phyloP scores from a whole-genome alignment of 257 asterid genomes.

The Salvia miltiorrhiza region DNA sequence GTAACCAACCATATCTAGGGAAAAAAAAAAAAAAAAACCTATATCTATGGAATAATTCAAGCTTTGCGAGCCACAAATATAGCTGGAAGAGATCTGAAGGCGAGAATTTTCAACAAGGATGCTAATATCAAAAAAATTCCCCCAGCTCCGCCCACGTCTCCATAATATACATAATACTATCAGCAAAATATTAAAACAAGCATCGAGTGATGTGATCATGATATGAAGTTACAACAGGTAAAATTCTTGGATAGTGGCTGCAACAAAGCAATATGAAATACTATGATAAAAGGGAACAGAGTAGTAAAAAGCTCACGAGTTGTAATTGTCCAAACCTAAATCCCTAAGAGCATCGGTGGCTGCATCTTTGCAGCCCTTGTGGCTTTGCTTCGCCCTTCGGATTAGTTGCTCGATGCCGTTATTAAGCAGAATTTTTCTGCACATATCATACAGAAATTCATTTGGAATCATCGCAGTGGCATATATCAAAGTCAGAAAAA shows the following conservation, averaged over 20 bases:
- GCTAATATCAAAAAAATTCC: too few species aligned
- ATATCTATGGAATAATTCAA: too few species aligned
- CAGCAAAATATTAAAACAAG: neutral
- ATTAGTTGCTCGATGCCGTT: constrained; percentile 74
- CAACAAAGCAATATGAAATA: neutral
- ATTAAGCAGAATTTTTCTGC: constrained; percentile 63
- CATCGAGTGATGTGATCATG: neutral
- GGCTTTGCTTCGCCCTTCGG: constrained; percentile 65
- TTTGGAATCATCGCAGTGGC: neutral
- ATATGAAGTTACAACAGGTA: neutral
- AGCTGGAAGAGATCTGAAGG: too few species aligned
- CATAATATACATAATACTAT: too few species aligned
- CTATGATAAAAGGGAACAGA: neutral
- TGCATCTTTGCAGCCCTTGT: constrained; percentile 78
- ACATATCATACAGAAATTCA: neutral
- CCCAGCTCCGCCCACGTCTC: too few species aligned
- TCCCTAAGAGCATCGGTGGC: constrained; percentile 90
- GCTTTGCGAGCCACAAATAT: too few species aligned
- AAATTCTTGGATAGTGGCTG: neutral
- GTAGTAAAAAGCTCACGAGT: constrained; percentile 32
- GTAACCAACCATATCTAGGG: neutral
- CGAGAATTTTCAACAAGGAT: too few species aligned
- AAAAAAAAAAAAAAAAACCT: too few species aligned
- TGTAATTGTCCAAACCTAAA: constrained; percentile 73
- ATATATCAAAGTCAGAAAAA: neutral